Evolutionary conservation across 1,284 basidiomycete species (phyloP).

Genomic region (Pseudozyma tsukubaensis): DNA sequence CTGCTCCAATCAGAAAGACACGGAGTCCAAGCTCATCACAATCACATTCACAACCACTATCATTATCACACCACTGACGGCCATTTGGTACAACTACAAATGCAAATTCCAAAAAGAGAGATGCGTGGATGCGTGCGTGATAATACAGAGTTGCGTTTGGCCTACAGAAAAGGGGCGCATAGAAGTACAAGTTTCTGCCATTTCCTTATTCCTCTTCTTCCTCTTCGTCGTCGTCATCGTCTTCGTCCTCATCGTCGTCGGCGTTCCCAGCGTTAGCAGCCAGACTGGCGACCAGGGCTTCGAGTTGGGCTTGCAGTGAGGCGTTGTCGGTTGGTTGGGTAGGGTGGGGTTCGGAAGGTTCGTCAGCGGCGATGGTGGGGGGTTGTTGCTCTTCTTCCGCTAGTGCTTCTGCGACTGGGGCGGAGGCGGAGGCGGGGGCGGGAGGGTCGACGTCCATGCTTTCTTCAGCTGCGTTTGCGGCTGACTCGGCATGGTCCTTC

Average conservation of each 20-base stretch:
- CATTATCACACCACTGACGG: background rate
- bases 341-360: background rate
- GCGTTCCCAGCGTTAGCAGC: conserved; percentile 42
- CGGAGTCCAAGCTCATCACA: background rate
- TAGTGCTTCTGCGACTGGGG: background rate
- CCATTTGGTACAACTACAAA: conserved; percentile 32
- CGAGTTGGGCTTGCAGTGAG: conserved; percentile 53
- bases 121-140: no score
- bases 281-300: conserved; percentile 56
- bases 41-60: no score
- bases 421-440: no score
- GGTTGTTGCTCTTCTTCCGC: background rate
- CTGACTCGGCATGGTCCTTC: conserved; percentile 2
- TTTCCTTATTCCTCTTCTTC: background rate
- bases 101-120: conserved; percentile 1
- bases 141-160: conserved; percentile 9
- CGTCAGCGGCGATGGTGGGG: background rate
- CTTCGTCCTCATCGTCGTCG: conserved; percentile 37
- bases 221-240: conserved; percentile 16
- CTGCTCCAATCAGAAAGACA: no score
- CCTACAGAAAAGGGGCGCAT: conserved; percentile 7
- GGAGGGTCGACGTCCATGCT: conserved; percentile 27
- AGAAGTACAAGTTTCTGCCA: background rate
- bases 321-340: no score
- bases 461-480: background rate